Percentiles rank a stretch among this genome's conserved stretches.
These are phyloP conservation scores for Eimeria sp. DNA, from an alignment of 169 alveolate genomes.

Conservation along the genomic window DNA sequence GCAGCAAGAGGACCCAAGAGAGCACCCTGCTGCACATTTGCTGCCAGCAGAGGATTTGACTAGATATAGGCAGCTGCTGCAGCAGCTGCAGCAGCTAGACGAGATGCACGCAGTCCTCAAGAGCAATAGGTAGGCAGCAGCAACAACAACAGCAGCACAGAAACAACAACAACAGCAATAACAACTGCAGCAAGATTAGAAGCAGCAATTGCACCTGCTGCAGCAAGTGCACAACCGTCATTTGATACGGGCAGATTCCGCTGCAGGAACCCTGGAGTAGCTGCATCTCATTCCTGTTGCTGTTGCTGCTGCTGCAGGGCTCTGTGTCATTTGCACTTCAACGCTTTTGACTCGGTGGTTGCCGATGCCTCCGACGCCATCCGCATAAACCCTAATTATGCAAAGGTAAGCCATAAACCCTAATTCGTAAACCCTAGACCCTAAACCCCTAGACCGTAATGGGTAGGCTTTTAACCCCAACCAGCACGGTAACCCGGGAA, in stretches of 20 bases:
- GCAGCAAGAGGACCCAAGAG: conserved; percentile 33
- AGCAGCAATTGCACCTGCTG: conserved; percentile 5
- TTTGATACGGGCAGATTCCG: too few relatives aligned
- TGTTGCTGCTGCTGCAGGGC: conserved; percentile 89
- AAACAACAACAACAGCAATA: too few relatives aligned
- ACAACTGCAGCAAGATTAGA: too few relatives aligned
- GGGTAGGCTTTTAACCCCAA: neutral
- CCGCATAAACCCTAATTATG: conserved; percentile 86
- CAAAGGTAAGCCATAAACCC: conserved; percentile 84
- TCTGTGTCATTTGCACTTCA: conserved; percentile 90
- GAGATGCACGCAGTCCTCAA: conserved; percentile 3
- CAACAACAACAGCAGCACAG: neutral
- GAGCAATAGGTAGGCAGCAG: conserved; percentile 25
- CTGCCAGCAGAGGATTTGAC: neutral
- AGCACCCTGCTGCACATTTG: conserved; percentile 58
- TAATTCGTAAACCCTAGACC: neutral
- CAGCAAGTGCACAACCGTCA: neutral
- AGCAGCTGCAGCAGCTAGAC: conserved; percentile 12
- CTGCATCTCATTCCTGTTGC: neutral
- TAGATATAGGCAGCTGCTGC: conserved; percentile 22
- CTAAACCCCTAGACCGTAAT: too few relatives aligned
- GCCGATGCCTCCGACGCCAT: conserved; percentile 91
- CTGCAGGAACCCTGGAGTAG: neutral
- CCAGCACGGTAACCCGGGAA: neutral
- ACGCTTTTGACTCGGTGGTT: conserved; percentile 89